Percentiles rank a stretch among this genome's conserved stretches.
Evolutionary conservation across 352 stramenopile genomes (phyloP).

Genomic region (Thraustochytrium sp.): DNA sequence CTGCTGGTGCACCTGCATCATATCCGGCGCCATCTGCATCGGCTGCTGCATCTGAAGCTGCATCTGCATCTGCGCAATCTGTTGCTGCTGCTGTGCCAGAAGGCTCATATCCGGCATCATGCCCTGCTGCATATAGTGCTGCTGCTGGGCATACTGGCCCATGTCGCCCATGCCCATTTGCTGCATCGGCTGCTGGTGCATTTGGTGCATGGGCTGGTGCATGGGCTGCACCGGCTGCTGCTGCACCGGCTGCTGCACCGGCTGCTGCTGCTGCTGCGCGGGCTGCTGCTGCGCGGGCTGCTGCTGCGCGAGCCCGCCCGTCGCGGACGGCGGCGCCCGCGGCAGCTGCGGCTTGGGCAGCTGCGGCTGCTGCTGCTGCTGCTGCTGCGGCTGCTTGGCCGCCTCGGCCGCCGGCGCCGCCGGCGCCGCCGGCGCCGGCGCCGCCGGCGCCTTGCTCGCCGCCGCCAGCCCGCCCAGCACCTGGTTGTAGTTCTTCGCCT

Average conservation of each 20-base stretch:
- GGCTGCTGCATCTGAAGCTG: conserved; percentile 14
- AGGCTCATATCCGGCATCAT: conserved; percentile 27
- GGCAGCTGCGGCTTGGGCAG: background rate
- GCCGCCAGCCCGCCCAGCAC: conserved; percentile 1
- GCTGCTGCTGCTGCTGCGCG: background rate
- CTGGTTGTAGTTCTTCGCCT: conserved; percentile 40
- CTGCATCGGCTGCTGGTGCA: background rate
- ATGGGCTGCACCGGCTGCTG: background rate
- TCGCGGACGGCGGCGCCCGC: background rate
- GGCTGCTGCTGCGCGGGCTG: background rate
- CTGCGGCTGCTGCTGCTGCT: background rate
- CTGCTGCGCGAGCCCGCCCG: background rate
- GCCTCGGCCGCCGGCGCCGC: background rate
- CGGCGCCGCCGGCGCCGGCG: background rate
- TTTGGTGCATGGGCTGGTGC: background rate
- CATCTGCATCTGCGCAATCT: conserved; percentile 32
- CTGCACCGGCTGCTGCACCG: background rate
- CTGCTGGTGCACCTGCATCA: background rate
- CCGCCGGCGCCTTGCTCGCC: background rate
- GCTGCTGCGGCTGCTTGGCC: background rate
- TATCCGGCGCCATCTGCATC: background rate
- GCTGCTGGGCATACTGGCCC: background rate
- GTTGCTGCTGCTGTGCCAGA: conserved; percentile 1
- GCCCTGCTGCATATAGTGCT: background rate
- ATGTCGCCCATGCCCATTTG: background rate